Conservation (phyloP, 106 monocot species). For the Acanthochlamys bracteata region DNA sequence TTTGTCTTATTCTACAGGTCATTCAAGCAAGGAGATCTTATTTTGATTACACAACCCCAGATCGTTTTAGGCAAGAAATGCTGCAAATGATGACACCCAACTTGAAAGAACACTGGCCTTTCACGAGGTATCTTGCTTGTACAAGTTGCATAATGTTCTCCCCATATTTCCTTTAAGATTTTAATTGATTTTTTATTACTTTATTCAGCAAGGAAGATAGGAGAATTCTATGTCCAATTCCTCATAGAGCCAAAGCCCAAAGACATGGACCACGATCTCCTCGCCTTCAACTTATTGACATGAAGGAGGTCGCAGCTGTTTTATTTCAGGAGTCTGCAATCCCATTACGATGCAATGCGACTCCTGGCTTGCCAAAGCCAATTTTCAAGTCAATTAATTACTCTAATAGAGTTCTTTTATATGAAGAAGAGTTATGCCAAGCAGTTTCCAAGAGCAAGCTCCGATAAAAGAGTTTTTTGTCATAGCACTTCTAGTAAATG, state of each 20-base stretch:
- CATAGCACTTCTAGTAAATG: conserved; percentile 9
- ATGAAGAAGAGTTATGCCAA: conserved; percentile 88
- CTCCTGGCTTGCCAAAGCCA: conserved; percentile 46
- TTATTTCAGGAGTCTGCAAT: conserved; percentile 57
- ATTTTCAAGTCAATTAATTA: conserved; percentile 44
- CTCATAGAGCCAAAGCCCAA: conserved; percentile 73
- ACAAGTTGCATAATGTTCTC: neutral
- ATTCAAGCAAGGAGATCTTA: conserved; percentile 51
- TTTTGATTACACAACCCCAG: conserved; percentile 92
- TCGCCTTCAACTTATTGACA: conserved; percentile 36
- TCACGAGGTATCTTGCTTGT: conserved; percentile 36
- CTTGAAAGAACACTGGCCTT: conserved; percentile 77
- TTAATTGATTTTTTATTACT: neutral
- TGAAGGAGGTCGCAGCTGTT: conserved; percentile 68
- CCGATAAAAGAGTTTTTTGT: conserved; percentile 14
- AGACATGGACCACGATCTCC: conserved; percentile 39
- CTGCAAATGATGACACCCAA: conserved; percentile 56
- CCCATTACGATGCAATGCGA: conserved; percentile 21
- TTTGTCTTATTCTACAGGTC: conserved; percentile 28
- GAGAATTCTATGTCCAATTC: conserved; percentile 22
- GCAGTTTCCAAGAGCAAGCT: conserved; percentile 92
- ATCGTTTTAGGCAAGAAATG: conserved; percentile 65
- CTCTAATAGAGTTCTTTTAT: conserved; percentile 56
- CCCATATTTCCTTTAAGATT: neutral
- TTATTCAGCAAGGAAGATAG: conserved; percentile 33